Evolutionary conservation across 305 asterid genomes (phyloP), one percentile per base, ranked within the genome.

Genomic region (Fraxinus dipetala): DNA sequence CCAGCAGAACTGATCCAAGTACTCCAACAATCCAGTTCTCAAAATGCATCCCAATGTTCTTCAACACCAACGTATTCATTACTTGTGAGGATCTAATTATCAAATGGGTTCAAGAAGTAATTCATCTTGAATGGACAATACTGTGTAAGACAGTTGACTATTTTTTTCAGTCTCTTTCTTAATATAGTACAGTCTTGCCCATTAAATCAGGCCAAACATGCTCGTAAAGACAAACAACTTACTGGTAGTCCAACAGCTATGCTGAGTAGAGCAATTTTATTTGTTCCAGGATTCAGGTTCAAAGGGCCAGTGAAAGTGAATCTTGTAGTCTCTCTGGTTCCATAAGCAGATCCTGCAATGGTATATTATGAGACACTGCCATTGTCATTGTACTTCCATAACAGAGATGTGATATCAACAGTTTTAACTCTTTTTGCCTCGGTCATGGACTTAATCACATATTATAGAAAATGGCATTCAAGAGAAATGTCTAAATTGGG

Each of bases 161-260:
- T 5, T 59, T 20, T 18, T 56, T 59, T 6, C 13, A 0, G 28
- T 6, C 69, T 59, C 69, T 20, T 59, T 59, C 69, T n/a, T 59
- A 59, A 20, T 59, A 24, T 6, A 18, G 28, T 59, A 13, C 11
- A 61, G 13, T 20, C 28, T 61, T 61, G 70, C 31, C 31, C 70
- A 61, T 61, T 61, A 61, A 0, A 61, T 2, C 3, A 24, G 24
- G 69, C 11, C 4, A 56, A 56, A 56, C 24, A 56, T 18, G 67
- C 67, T 20, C 67, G 13, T 56, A 56, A 56, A 56, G 67, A 56
- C 4, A 18, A 56, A 56, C 67, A 56, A 56, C 90, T 89, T 79
- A 94, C 98, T 14, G 94, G 97, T 76, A 94, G 84, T 59, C 98
- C 98, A 86, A 91, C 87, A 63, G 95, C 93, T 48, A 92, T 88